A percentile compares a stretch with the other conserved stretches of the same genome.
These are phyloP conservation scores for Ceratocystis ficicola DNA, from an alignment of 2,329 filamentous ascomycete species.

Conservation along the genomic window DNA sequence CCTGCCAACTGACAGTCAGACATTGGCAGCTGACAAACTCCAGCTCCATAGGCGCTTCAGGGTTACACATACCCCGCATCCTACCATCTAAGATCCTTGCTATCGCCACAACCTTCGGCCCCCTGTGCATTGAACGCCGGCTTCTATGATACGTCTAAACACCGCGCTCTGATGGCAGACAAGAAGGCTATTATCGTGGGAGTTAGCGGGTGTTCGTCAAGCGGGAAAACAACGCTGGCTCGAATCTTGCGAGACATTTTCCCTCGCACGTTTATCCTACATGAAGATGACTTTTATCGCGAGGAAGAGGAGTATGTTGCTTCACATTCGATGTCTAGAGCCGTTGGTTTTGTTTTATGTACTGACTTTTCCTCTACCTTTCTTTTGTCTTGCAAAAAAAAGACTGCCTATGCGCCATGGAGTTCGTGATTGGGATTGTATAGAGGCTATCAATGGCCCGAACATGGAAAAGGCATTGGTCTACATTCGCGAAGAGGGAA, in stretches of 20 bases:
- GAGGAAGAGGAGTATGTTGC: constrained; percentile 54
- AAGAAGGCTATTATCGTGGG: constrained; percentile 54
- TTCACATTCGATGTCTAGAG: background rate
- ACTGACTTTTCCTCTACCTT: too few relatives aligned
- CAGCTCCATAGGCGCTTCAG: background rate
- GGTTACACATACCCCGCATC: constrained; percentile 8
- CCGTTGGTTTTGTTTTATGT: background rate
- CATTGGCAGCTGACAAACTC: background rate
- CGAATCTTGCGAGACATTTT: constrained; percentile 75
- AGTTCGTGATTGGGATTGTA: constrained; percentile 84
- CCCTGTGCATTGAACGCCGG: background rate
- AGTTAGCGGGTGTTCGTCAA: constrained; percentile 81
- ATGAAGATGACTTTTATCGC: constrained; percentile 93
- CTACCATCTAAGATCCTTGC: background rate
- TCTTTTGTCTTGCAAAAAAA: too few relatives aligned
- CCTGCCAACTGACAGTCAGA: background rate
- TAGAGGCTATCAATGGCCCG: constrained; percentile 61
- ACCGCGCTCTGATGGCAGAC: constrained; percentile 27
- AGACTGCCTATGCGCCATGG: constrained; percentile 32
- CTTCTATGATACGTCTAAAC: background rate
- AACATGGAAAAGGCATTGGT: constrained; percentile 54
- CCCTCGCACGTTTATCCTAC: constrained; percentile 65
- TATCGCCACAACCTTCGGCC: background rate
- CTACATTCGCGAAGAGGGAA: constrained; percentile 58
- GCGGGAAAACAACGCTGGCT: constrained; percentile 88